Evolutionary conservation across 2,329 filamentous ascomycete genomes (phyloP).

Genomic region (Hymenoscyphus linearis): DNA sequence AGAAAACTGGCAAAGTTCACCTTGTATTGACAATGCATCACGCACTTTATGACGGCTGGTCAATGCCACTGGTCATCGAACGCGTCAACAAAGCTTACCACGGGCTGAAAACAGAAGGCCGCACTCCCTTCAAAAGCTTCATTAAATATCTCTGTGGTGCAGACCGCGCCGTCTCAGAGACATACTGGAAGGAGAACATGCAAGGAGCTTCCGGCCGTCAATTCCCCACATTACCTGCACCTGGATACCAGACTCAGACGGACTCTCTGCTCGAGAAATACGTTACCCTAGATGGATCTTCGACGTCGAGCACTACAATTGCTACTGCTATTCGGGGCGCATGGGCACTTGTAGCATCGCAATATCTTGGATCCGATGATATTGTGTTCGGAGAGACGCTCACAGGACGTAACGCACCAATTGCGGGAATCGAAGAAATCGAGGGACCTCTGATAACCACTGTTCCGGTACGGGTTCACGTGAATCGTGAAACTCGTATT

Average conservation of each 20-base stretch:
- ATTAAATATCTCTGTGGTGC: constrained; percentile 42
- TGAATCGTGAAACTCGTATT: constrained; percentile 30
- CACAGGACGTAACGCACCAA: constrained; percentile 37
- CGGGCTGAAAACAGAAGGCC: constrained; percentile 18
- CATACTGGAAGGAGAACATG: constrained; percentile 44
- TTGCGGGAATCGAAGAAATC: constrained; percentile 38
- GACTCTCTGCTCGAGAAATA: constrained; percentile 41
- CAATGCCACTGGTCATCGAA: constrained; percentile 31
- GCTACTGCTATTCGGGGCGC: constrained; percentile 29
- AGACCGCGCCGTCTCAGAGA: constrained; percentile 36
- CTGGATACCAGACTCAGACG: constrained; percentile 41
- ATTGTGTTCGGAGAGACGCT: constrained; percentile 41
- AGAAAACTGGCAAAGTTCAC: constrained; percentile 26
- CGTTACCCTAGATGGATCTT: constrained; percentile 16
- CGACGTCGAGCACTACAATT: constrained; percentile 16
- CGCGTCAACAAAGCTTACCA: constrained; percentile 25
- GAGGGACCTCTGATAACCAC: constrained; percentile 41
- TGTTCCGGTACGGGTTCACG: constrained; percentile 36
- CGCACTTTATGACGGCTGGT: constrained; percentile 53
- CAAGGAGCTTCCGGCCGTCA: constrained; percentile 41
- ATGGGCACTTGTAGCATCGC: constrained; percentile 38
- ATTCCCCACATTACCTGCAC: constrained; percentile 44
- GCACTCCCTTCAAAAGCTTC: constrained; percentile 41
- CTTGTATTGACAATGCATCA: constrained; percentile 54
- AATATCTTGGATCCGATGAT: constrained; percentile 36